Evolutionary conservation across 805 yeast genomes (phyloP).

Genomic region (Brettanomyces nanus): DNA sequence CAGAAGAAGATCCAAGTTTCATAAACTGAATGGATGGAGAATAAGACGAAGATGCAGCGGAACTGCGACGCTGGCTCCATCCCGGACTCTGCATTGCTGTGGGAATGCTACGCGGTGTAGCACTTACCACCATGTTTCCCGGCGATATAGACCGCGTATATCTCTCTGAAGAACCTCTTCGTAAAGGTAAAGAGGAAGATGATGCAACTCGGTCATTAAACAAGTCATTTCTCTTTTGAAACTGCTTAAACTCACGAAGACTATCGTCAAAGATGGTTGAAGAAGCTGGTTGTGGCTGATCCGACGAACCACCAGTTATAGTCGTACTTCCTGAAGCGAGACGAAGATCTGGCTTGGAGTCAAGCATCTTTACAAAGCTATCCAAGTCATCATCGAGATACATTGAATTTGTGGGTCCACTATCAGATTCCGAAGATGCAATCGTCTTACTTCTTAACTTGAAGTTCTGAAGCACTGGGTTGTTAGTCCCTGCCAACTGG

Average conservation of each 20-base stretch:
- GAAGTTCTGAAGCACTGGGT: slow-evolving; percentile 20
- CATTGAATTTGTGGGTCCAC: slow-evolving; percentile 20
- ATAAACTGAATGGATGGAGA: slow-evolving; percentile 18
- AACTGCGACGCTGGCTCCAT: slow-evolving; percentile 3
- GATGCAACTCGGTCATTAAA: slow-evolving; percentile 4
- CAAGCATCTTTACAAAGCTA: slow-evolving; percentile 27
- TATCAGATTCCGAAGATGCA: slow-evolving; percentile 15
- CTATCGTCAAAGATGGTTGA: slow-evolving; percentile 21
- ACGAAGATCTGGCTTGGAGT: slow-evolving; percentile 29
- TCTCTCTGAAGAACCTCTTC: background rate
- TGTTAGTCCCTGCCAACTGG: slow-evolving; percentile 11
- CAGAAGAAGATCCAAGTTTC: slow-evolving; percentile 7
- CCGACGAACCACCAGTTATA: background rate
- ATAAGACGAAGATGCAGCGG: slow-evolving; percentile 15
- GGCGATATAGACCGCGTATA: slow-evolving; percentile 1
- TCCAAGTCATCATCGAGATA: slow-evolving; percentile 27
- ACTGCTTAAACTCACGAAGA: slow-evolving; percentile 20
- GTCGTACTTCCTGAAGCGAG: slow-evolving; percentile 14
- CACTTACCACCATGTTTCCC: slow-evolving; percentile 4
- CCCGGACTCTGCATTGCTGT: slow-evolving; percentile 6
- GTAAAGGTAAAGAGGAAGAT: background rate
- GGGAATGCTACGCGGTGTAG: slow-evolving; percentile 8
- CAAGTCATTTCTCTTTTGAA: slow-evolving; percentile 21
- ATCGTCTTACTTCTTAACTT: slow-evolving; percentile 16
- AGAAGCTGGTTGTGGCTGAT: slow-evolving; percentile 8